Conservation (phyloP, 345 rosid genomes). For the Abelmoschus esculentus region DNA sequence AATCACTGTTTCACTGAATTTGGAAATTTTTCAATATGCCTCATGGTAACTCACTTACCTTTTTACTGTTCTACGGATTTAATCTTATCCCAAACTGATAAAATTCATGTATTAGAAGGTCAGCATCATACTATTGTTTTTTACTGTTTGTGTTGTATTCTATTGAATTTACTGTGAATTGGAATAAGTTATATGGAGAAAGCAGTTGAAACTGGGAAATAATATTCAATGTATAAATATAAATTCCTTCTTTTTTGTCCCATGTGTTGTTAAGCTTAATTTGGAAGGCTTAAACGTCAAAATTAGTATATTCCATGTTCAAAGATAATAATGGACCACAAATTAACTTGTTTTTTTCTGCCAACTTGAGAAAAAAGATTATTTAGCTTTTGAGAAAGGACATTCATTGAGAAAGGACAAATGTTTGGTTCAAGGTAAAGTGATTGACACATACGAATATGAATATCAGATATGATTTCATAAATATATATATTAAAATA, state of each 20-base stretch:
- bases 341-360: conserved; percentile 20
- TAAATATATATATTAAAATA: too few relatives aligned
- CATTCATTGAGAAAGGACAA: conserved; percentile 11
- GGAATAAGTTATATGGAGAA: conserved; percentile 23
- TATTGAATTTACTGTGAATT: conserved; percentile 10
- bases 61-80: background rate
- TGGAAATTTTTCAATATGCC: too few relatives aligned
- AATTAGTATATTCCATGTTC: conserved; percentile 30
- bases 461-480: too few relatives aligned
- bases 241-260: conserved; percentile 20
- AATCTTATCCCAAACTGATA: conserved; percentile 5
- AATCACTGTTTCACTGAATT: too few relatives aligned
- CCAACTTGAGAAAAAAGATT: conserved; percentile 9
- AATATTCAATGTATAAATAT: conserved; percentile 15
- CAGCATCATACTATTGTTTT: conserved; percentile 21
- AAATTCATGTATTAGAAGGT: conserved; percentile 27
- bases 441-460: background rate
- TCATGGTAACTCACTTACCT: too few relatives aligned
- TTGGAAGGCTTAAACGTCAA: conserved; percentile 18
- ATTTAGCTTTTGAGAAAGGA: conserved; percentile 11
- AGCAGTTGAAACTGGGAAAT: conserved; percentile 23
- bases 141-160: conserved; percentile 9
- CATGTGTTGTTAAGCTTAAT: conserved; percentile 21
- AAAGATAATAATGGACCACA: conserved; percentile 31
- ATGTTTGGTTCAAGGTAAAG: conserved; percentile 3